Percentiles rank a stretch among this genome's conserved stretches.
Evolutionary conservation across 306 rosid species (phyloP).

Genomic region (Aeschynomene evenia): DNA sequence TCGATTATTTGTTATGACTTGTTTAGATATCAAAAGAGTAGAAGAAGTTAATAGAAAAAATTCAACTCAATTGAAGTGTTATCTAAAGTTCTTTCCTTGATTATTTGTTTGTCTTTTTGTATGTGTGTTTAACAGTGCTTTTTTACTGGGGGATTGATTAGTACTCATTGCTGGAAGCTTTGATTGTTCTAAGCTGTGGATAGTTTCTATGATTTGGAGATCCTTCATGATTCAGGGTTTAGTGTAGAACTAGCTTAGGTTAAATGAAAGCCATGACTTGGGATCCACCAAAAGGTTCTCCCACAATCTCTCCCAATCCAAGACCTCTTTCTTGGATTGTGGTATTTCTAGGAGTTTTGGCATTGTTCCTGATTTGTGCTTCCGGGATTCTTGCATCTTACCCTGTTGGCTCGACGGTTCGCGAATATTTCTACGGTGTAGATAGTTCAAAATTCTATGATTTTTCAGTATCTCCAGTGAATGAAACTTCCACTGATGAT

Average conservation of each 20-base stretch:
- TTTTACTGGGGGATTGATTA: slow-evolving; percentile 4
- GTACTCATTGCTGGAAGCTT: not conserved
- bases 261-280: slow-evolving; percentile 63
- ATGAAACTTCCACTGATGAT: slow-evolving; percentile 34
- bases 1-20: not conserved
- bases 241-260: slow-evolving; percentile 30
- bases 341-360: slow-evolving; percentile 61
- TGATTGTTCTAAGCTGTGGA: not conserved
- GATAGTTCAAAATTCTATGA: slow-evolving; percentile 44
- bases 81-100: not conserved
- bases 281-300: slow-evolving; percentile 56
- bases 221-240: slow-evolving; percentile 29
- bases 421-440: slow-evolving; percentile 58
- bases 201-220: slow-evolving; percentile 20
- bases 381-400: slow-evolving; percentile 65
- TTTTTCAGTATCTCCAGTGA: slow-evolving; percentile 24
- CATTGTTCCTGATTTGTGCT: slow-evolving; percentile 63
- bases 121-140: slow-evolving; percentile 21
- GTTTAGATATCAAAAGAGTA: too few species aligned
- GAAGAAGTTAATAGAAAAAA: too few species aligned
- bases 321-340: slow-evolving; percentile 62
- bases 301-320: slow-evolving; percentile 59
- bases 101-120: slow-evolving; percentile 13
- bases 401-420: slow-evolving; percentile 64
- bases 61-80: too few species aligned